Evolutionary conservation across 345 rosid genomes (phyloP).

Genomic region (Eutrema yunnanense): DNA sequence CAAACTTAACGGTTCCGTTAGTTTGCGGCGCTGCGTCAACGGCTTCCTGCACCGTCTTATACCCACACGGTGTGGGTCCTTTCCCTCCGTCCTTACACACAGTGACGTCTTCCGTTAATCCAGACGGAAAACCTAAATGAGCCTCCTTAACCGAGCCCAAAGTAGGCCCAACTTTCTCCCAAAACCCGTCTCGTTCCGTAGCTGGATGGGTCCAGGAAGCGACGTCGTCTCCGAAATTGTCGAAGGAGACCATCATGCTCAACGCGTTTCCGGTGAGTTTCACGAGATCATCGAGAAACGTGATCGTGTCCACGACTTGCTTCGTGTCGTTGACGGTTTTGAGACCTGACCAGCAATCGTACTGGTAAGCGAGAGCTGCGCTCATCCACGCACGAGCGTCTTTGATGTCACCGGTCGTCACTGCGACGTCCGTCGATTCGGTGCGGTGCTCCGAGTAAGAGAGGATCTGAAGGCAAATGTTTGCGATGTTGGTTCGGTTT

Average conservation of each 20-base stretch:
- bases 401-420: constrained; percentile 41
- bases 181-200: constrained; percentile 81
- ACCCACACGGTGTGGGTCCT: constrained; percentile 15
- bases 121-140: constrained; percentile 41
- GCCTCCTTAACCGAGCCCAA: constrained; percentile 13
- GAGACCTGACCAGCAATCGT: constrained; percentile 71
- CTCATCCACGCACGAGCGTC: constrained; percentile 80
- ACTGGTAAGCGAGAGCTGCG: constrained; percentile 68
- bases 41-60: constrained; percentile 70
- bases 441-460: constrained; percentile 49
- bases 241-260: constrained; percentile 63
- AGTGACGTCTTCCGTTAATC: constrained; percentile 50
- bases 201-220: constrained; percentile 55
- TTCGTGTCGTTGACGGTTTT: constrained; percentile 67
- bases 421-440: constrained; percentile 25
- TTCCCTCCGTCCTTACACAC: constrained; percentile 51
- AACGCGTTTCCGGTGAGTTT: constrained; percentile 60
- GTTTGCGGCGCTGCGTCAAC: constrained; percentile 69
- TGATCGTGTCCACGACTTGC: constrained; percentile 41
- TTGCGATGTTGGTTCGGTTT: constrained; percentile 59
- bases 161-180: constrained; percentile 33
- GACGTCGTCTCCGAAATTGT: constrained; percentile 40
- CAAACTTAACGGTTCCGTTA: constrained; percentile 41
- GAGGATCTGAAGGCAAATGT: constrained; percentile 49
- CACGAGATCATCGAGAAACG: constrained; percentile 43